These are phyloP conservation scores for Aspergillus brunneoviolaceus DNA, from an alignment of 2,329 filamentous ascomycete genomes.

Conservation along the genomic window DNA sequence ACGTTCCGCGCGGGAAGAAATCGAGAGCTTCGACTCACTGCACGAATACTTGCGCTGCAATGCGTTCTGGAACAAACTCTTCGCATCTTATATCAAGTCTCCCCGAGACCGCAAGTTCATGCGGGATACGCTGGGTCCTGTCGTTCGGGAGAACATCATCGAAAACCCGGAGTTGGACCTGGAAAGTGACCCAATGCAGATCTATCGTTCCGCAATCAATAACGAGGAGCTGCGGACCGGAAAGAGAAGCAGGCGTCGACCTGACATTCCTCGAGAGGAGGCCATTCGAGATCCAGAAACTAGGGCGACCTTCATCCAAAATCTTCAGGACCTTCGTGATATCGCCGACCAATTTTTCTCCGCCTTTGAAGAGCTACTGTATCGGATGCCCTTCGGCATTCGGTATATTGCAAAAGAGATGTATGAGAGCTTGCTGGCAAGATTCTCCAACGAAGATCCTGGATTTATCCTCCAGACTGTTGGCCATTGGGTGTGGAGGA, in stretches of 20 bases:
- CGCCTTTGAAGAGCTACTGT: constrained; percentile 76
- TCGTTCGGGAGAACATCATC: constrained; percentile 89
- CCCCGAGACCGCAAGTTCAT: constrained; percentile 91
- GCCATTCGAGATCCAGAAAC: constrained; percentile 97
- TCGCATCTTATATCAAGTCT: constrained; percentile 83
- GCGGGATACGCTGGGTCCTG: constrained; percentile 76
- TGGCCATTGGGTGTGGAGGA: constrained; percentile 89
- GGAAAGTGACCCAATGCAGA: constrained; percentile 96
- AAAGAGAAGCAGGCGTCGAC: constrained; percentile 72
- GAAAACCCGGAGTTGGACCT: constrained; percentile 88
- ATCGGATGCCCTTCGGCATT: constrained; percentile 89
- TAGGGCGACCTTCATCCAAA: constrained; percentile 86
- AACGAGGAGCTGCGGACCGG: constrained; percentile 96
- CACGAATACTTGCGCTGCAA: constrained; percentile 87
- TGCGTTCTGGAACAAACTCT: constrained; percentile 88
- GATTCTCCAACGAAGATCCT: constrained; percentile 77
- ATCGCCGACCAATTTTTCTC: constrained; percentile 89
- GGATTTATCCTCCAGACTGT: constrained; percentile 78
- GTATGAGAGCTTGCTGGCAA: constrained; percentile 72
- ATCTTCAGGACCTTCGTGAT: constrained; percentile 88
- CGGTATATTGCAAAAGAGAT: constrained; percentile 85
- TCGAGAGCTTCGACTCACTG: constrained; percentile 68
- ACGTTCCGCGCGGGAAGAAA: constrained; percentile 79
- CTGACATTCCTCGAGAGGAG: constrained; percentile 84
- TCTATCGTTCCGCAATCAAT: constrained; percentile 92